phyloP scores from a whole-genome alignment of 306 rosid species.

The apple (Malus domestica) region DNA sequence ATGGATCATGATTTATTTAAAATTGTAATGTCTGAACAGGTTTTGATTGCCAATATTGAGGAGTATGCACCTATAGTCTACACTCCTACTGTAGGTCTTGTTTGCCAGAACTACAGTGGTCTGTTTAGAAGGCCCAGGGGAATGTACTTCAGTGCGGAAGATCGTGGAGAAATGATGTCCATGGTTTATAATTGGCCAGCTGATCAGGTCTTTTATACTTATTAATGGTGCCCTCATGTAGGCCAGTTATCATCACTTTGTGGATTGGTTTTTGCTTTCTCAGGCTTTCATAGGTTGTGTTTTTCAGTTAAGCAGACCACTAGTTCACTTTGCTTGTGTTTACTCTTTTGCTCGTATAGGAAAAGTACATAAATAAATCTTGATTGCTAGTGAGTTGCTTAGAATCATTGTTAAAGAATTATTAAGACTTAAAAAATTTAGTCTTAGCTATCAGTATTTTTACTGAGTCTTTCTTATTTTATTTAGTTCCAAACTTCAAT shows the following conservation, averaged over 20 bases:
- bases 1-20: conserved; percentile 1
- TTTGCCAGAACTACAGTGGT: conserved; percentile 95
- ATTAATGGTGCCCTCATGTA: neutral
- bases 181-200: conserved; percentile 99
- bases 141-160: conserved; percentile 95
- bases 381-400: neutral
- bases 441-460: neutral
- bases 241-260: neutral
- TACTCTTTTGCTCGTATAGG: neutral
- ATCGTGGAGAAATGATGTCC: conserved; percentile 99
- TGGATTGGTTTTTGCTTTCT: neutral
- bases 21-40: conserved; percentile 41
- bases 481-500: neutral
- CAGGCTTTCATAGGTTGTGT: neutral
- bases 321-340: neutral
- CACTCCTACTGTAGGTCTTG: conserved; percentile 97
- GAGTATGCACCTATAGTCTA: conserved; percentile 95
- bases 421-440: neutral
- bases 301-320: neutral
- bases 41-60: conserved; percentile 85
- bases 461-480: neutral
- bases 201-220: conserved; percentile 59
- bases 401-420: neutral
- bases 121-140: conserved; percentile 98
- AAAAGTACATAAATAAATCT: neutral